Percentiles rank a stretch among this genome's conserved stretches.
Evolutionary conservation across 75 land plant species (phyloP).

Genomic region (Cryptomeria japonica): DNA sequence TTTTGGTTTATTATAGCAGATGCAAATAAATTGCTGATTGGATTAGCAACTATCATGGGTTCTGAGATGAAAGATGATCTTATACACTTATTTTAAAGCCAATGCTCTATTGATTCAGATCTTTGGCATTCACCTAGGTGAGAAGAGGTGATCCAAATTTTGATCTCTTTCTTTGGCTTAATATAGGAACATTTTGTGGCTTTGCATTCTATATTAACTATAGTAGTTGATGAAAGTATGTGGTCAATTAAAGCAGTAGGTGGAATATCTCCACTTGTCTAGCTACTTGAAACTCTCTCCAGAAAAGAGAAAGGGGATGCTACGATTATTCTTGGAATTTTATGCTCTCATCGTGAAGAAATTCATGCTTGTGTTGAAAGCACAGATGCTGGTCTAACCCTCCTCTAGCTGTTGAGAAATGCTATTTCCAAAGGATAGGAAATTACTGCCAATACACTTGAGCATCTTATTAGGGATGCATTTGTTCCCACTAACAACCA

Average conservation of each 20-base stretch:
- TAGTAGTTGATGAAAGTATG: constrained; percentile 83
- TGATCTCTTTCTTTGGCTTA: constrained; percentile 85
- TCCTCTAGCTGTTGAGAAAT: too few species aligned
- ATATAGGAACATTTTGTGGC: constrained; percentile 87
- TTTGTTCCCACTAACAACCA: constrained; percentile 66
- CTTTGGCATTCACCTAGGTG: constrained; percentile 61
- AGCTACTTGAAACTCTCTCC: too few species aligned
- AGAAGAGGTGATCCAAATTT: constrained; percentile 84
- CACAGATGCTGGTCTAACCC: too few species aligned
- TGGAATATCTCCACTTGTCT: too few species aligned
- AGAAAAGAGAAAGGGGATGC: too few species aligned
- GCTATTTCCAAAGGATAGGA: constrained; percentile 78
- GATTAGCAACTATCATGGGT: constrained; percentile 74
- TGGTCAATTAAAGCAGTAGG: too few species aligned
- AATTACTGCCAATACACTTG: constrained; percentile 51
- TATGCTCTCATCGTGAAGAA: too few species aligned
- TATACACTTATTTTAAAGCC: constrained; percentile 49
- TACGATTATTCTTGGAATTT: too few species aligned
- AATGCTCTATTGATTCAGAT: constrained; percentile 34
- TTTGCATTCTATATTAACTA: constrained; percentile 63
- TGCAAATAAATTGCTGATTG: constrained; percentile 82
- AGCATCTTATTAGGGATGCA: constrained; percentile 56
- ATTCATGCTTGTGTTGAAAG: too few species aligned
- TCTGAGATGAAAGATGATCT: constrained; percentile 76
- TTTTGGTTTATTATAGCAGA: constrained; percentile 56